Evolutionary conservation across 768 basidiomycete genomes (phyloP).

Genomic region (Podaxis sp.): DNA sequence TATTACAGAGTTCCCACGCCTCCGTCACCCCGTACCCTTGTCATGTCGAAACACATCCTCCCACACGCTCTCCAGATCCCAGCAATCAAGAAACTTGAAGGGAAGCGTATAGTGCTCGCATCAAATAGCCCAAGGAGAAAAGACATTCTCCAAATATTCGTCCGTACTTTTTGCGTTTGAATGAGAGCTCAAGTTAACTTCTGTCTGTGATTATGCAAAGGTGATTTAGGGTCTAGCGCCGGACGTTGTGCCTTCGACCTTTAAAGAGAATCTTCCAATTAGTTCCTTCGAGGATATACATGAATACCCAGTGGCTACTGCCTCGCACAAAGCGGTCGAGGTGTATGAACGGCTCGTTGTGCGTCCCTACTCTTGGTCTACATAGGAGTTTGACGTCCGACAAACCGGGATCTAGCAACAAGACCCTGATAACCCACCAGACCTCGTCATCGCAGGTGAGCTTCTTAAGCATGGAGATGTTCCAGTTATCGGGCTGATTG

Average conservation of each 20-base stretch:
- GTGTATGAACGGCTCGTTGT: conserved; percentile 35
- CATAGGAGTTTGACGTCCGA: conserved; percentile 40
- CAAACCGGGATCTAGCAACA: conserved; percentile 62
- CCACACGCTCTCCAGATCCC: conserved; percentile 61
- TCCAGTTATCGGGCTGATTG: background rate
- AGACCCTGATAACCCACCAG: conserved; percentile 31
- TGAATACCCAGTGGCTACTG: conserved; percentile 36
- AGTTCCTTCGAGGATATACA: conserved; percentile 57
- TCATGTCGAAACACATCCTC: conserved; percentile 46
- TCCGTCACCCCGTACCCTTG: background rate
- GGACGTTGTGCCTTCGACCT: conserved; percentile 44
- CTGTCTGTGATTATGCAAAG: conserved; percentile 1
- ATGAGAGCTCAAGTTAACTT: background rate
- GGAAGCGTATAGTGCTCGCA: conserved; percentile 80
- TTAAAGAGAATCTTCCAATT: conserved; percentile 73
- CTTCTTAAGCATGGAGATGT: background rate
- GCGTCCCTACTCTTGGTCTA: conserved; percentile 4
- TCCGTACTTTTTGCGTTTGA: conserved; percentile 32
- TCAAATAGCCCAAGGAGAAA: conserved; percentile 83
- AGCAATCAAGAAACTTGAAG: conserved; percentile 56
- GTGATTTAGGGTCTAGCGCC: conserved; percentile 33
- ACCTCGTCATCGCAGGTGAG: conserved; percentile 63
- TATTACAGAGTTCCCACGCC: background rate
- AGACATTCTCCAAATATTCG: conserved; percentile 76
- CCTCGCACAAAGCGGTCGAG: conserved; percentile 32